Evolutionary conservation across 768 basidiomycete genomes (phyloP).

Genomic region (Terana coerulea): DNA sequence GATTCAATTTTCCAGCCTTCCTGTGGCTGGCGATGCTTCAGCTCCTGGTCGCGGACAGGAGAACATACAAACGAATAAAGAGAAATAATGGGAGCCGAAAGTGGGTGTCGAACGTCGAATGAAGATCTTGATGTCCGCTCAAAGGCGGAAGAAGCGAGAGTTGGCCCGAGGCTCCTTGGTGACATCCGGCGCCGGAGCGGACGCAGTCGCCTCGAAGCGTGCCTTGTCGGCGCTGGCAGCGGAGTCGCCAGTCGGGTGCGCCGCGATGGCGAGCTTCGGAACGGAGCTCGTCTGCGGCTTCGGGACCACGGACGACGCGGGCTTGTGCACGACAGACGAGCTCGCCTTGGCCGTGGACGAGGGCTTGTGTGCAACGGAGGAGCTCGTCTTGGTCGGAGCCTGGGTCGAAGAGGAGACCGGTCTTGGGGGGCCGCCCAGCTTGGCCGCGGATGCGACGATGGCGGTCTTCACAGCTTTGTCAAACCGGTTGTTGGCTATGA

Average conservation of each 20-base stretch:
- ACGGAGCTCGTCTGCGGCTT: background rate
- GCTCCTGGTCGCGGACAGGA: too few relatives aligned
- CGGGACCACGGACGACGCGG: background rate
- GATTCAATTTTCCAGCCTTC: too few relatives aligned
- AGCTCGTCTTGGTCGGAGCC: slow-evolving; percentile 3
- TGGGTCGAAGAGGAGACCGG: slow-evolving; percentile 3
- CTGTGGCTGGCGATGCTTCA: too few relatives aligned
- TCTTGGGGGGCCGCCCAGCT: slow-evolving; percentile 7
- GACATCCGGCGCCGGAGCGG: background rate
- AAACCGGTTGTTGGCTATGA: slow-evolving; percentile 21
- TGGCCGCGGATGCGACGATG: slow-evolving; percentile 17
- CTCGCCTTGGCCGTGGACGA: background rate
- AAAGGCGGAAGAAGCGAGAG: slow-evolving; percentile 22
- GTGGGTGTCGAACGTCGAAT: too few relatives aligned
- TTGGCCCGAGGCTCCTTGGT: slow-evolving; percentile 8
- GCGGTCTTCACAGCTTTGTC: slow-evolving; percentile 22
- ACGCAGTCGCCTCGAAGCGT: slow-evolving; percentile 2
- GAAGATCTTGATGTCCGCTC: too few relatives aligned
- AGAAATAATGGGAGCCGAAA: too few relatives aligned
- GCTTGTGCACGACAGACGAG: background rate
- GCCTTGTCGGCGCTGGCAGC: slow-evolving; percentile 2
- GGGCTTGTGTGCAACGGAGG: background rate
- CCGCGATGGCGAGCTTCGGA: background rate
- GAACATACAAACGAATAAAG: too few relatives aligned
- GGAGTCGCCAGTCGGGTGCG: background rate